Conservation (phyloP, 23 red algal species). For the Agarophyton chilense region DNA sequence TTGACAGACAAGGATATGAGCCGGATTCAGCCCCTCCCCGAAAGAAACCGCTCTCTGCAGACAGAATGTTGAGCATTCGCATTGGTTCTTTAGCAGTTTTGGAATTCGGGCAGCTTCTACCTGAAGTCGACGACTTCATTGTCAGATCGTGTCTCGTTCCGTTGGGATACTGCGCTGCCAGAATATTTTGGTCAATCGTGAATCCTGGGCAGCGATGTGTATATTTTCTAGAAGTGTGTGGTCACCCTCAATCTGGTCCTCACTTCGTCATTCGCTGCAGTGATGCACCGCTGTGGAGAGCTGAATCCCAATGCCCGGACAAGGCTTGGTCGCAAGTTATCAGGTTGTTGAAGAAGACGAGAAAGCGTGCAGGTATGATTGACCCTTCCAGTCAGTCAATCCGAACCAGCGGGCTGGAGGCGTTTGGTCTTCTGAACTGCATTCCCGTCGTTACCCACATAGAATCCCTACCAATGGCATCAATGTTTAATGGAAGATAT, state of each 20-base stretch:
- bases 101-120: slow-evolving; percentile 42
- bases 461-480: slow-evolving; percentile 47
- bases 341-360: background rate
- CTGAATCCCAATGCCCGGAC: slow-evolving; percentile 9
- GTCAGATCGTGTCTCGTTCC: slow-evolving; percentile 45
- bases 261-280: slow-evolving; percentile 51
- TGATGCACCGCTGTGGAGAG: slow-evolving; percentile 12
- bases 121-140: slow-evolving; percentile 51
- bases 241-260: slow-evolving; percentile 41
- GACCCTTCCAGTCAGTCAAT: slow-evolving; percentile 8
- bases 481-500: slow-evolving; percentile 58
- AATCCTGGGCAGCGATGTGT: slow-evolving; percentile 46
- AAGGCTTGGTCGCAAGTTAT: slow-evolving; percentile 33
- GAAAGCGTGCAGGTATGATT: slow-evolving; percentile 2
- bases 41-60: slow-evolving; percentile 21
- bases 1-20: slow-evolving; percentile 37
- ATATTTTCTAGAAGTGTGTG: slow-evolving; percentile 52
- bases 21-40: background rate
- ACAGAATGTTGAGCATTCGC: slow-evolving; percentile 29
- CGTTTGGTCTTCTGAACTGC: slow-evolving; percentile 55
- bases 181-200: slow-evolving; percentile 57
- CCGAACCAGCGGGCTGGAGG: slow-evolving; percentile 19
- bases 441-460: slow-evolving; percentile 36
- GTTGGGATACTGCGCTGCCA: slow-evolving; percentile 40
- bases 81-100: slow-evolving; percentile 55